A percentile compares a stretch with the other conserved stretches of the same genome.
Evolutionary conservation across 495 filamentous ascomycete species (phyloP).

Genomic region (Lindgomyces ingoldianus): DNA sequence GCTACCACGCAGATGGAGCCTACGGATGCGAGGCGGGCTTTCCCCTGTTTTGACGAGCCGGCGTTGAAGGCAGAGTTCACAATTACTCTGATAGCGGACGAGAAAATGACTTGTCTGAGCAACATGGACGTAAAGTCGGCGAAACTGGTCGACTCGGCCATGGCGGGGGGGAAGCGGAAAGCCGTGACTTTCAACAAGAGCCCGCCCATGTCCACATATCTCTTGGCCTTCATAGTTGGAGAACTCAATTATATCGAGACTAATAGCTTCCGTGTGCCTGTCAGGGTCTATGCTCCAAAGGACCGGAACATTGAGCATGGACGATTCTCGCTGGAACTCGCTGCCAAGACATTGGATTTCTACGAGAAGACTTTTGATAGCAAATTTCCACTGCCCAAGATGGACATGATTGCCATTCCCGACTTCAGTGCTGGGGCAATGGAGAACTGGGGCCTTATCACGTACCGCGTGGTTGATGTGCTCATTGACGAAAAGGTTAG

Average conservation of each 20-base stretch:
- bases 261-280: slow-evolving; percentile 69
- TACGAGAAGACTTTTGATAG: slow-evolving; percentile 77
- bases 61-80: slow-evolving; percentile 73
- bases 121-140: slow-evolving; percentile 78
- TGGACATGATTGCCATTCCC: slow-evolving; percentile 98
- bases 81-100: slow-evolving; percentile 71
- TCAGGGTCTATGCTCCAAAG: slow-evolving; percentile 68
- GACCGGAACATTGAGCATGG: slow-evolving; percentile 67
- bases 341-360: slow-evolving; percentile 66
- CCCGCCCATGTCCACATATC: slow-evolving; percentile 76
- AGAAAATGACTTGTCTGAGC: slow-evolving; percentile 71
- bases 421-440: slow-evolving; percentile 94
- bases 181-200: slow-evolving; percentile 72
- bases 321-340: slow-evolving; percentile 67
- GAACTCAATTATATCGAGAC: slow-evolving; percentile 77
- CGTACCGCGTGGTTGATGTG: slow-evolving; percentile 88
- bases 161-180: slow-evolving; percentile 61
- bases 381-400: slow-evolving; percentile 74
- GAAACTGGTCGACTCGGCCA: slow-evolving; percentile 58
- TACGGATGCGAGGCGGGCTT: slow-evolving; percentile 71
- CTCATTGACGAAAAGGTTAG: slow-evolving; percentile 89
- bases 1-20: slow-evolving; percentile 84
- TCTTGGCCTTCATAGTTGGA: slow-evolving; percentile 73
- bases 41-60: slow-evolving; percentile 80
- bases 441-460: slow-evolving; percentile 99